These are phyloP conservation scores for Selaginella tamariscina DNA, from an alignment of 75 land plant species.

Conservation along the genomic window DNA sequence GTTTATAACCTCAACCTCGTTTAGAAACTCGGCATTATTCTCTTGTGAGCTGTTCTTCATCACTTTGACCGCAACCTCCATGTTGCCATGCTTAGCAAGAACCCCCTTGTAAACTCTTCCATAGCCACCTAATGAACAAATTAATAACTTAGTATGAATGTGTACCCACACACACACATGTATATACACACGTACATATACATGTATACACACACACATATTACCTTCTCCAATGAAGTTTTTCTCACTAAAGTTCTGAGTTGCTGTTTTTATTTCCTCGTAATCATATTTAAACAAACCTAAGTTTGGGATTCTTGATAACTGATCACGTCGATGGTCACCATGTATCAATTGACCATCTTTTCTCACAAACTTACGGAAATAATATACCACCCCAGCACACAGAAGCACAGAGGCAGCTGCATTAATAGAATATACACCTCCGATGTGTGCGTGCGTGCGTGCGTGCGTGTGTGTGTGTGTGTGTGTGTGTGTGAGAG, in stretches of 20 bases:
- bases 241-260: not conserved
- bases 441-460: too few species aligned
- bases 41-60: conserved; percentile 22
- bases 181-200: too few species aligned
- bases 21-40: conserved; percentile 26
- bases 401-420: not conserved
- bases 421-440: not conserved
- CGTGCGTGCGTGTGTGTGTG: too few species aligned
- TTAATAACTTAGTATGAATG: too few species aligned
- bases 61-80: conserved; percentile 20
- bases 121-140: conserved; percentile 68
- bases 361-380: too few species aligned
- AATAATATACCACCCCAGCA: too few species aligned
- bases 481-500: too few species aligned
- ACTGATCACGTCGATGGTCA: not conserved
- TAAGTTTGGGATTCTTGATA: not conserved
- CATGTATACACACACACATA: too few species aligned
- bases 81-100: conserved; percentile 10
- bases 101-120: conserved; percentile 29
- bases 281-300: not conserved
- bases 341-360: not conserved
- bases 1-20: conserved; percentile 34
- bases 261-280: not conserved
- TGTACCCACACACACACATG: too few species aligned
- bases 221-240: conserved; percentile 17